These are phyloP conservation scores for Curvularia lunata DNA, from an alignment of 2,329 filamentous ascomycete genomes.

Conservation along the genomic window DNA sequence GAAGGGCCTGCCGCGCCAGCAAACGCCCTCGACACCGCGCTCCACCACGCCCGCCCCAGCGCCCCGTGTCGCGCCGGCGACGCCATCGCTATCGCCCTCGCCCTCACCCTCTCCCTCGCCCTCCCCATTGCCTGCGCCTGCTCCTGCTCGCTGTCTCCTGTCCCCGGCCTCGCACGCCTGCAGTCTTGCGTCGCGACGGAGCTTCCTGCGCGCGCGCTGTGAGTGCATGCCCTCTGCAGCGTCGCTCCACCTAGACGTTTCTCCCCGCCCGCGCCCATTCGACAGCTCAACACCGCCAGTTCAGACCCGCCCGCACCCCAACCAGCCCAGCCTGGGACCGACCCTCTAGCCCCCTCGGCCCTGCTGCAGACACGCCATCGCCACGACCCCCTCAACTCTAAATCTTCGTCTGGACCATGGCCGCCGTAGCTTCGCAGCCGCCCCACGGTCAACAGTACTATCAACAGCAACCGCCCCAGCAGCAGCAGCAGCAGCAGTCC, in stretches of 20 bases:
- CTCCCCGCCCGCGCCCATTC: constrained; percentile 29
- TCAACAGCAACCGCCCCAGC: constrained; percentile 20
- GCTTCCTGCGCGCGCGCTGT: constrained; percentile 11
- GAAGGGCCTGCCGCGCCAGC: constrained; percentile 18
- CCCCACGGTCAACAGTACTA: constrained; percentile 43
- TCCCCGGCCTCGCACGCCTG: constrained; percentile 8
- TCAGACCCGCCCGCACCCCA: constrained; percentile 14
- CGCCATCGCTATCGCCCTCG: too few species aligned
- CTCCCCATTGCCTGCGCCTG: constrained; percentile 1
- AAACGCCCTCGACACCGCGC: constrained; percentile 5
- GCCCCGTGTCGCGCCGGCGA: constrained; percentile 10
- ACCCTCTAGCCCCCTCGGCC: constrained; percentile 8
- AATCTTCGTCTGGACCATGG: constrained; percentile 39
- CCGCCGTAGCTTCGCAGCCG: constrained; percentile 47
- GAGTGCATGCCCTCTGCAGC: constrained; percentile 1
- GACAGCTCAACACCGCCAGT: constrained; percentile 25
- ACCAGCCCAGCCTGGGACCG: constrained; percentile 16
- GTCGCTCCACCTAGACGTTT: constrained; percentile 17
- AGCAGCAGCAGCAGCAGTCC: constrained; percentile 2
- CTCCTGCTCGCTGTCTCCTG: neutral
- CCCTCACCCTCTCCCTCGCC: too few species aligned
- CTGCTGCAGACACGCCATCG: constrained; percentile 7
- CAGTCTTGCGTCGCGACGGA: neutral
- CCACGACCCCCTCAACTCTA: neutral
- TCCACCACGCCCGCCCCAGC: constrained; percentile 4